Base-by-base conservation (phyloP, 2,329 filamentous ascomycete species). In the Neofusicoccum cordaticola region DNA sequence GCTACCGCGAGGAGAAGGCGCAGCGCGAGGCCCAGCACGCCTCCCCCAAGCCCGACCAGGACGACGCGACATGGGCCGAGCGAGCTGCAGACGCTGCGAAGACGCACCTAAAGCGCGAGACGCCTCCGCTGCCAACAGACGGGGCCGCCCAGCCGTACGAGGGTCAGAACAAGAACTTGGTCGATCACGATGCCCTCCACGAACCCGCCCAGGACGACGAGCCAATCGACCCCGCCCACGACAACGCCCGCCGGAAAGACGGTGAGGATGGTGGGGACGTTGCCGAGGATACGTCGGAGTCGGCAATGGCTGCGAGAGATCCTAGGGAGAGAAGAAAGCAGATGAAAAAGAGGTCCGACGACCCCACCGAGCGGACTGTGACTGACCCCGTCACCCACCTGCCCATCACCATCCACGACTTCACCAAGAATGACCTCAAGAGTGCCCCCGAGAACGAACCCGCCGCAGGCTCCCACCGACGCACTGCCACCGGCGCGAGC, bases 381-480 rank as follows among this genome's bases (percentile, higher is more conserved):
- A 91, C 88, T 1, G 89, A 92, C 70, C 89, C 89, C 0, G 83
- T 91, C 44, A 92, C 89, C 1, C 89, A 91, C 75, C 80, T 91
- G 2, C 88, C 88, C 1, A 83, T 91, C 53, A 80, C 78, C 41
- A 88, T 91, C 41, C 87, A 90, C 71, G 89, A 91, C 71, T 88
- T 88, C 69, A 90, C 88, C 0, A 81, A 83, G 34, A 83, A 86
- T 44, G 86, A 89, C 61, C 78, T 91, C 37, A 78, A 83, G 66
- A 74, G 75, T 60, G 75, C 79, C 27, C 73, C 78, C 39, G 77
- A 83, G 71, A 84, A 84, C 66, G 74, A 78, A 4, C 74, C 78
- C 3, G 73, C 79, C 0, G 71, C 75, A 42, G 81, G 80, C 9
- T 72, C 74, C 15, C 74, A 78, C 15, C 69, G 70, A 0, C 72